A percentile compares a stretch with the other conserved stretches of the same genome.
These are phyloP conservation scores for Erodium texanum DNA, from an alignment of 441 rosid genomes.

Conservation along the genomic window DNA sequence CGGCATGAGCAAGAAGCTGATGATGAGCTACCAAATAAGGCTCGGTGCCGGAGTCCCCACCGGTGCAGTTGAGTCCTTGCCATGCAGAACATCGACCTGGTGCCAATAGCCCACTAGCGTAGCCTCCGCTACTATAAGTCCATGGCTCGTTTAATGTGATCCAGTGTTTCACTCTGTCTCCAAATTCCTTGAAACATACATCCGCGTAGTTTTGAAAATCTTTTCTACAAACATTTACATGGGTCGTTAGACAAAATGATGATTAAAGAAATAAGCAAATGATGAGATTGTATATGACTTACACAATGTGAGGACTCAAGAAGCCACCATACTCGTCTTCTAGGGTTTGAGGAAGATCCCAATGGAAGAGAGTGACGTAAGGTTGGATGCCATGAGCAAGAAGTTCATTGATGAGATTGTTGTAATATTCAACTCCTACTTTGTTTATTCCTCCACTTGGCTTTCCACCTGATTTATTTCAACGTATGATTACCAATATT, in stretches of 20 bases:
- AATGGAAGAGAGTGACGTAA: constrained; percentile 42
- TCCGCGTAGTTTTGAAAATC: constrained; percentile 40
- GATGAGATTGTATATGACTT: not conserved
- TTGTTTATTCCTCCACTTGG: constrained; percentile 19
- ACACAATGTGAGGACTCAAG: constrained; percentile 35
- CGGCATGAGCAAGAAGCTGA: constrained; percentile 61
- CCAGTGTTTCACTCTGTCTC: constrained; percentile 66
- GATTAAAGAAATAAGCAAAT: too few species aligned
- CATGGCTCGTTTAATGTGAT: constrained; percentile 58
- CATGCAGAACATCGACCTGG: constrained; percentile 49
- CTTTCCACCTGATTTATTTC: constrained; percentile 20
- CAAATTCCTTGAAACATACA: constrained; percentile 44
- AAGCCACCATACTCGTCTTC: constrained; percentile 50
- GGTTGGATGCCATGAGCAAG: constrained; percentile 31
- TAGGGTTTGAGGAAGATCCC: constrained; percentile 46
- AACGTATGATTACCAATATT: not conserved
- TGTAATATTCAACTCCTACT: constrained; percentile 20
- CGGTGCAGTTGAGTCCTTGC: constrained; percentile 28
- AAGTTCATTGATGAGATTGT: constrained; percentile 23
- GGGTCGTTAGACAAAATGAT: not conserved
- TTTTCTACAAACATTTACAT: constrained; percentile 28
- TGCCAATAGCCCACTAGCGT: constrained; percentile 24
- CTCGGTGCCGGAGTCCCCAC: constrained; percentile 49
- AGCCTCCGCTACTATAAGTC: constrained; percentile 27
- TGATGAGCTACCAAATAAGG: constrained; percentile 47